phyloP scores from a whole-genome alignment of 2,329 filamentous ascomycete genomes.

The Fusarium bactridioides region DNA sequence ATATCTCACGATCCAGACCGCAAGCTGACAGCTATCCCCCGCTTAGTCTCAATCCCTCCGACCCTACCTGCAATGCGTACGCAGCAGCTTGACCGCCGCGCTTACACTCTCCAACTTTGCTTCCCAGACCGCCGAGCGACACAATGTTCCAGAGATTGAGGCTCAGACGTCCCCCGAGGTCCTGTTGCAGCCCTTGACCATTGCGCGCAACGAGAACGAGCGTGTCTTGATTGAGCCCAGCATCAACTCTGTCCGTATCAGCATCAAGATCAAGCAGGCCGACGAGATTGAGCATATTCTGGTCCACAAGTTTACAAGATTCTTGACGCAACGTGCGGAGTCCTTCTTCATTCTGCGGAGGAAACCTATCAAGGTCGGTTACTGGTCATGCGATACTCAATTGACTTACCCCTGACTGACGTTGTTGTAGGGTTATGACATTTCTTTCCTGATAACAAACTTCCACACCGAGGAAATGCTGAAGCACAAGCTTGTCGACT shows the following conservation, averaged over 20 bases:
- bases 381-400: background rate
- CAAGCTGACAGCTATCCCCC: conserved; percentile 31
- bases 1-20: background rate
- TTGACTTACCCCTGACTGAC: conserved; percentile 27
- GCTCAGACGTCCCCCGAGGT: conserved; percentile 92
- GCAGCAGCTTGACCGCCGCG: conserved; percentile 91
- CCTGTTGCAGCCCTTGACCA: conserved; percentile 86
- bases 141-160: conserved; percentile 98
- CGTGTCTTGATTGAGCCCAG: conserved; percentile 94
- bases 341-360: conserved; percentile 95
- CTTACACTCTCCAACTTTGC: conserved; percentile 93
- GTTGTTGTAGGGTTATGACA: conserved; percentile 83
- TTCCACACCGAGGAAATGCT: conserved; percentile 99
- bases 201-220: conserved; percentile 97
- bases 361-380: conserved; percentile 87
- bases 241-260: conserved; percentile 95
- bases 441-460: conserved; percentile 98
- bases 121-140: conserved; percentile 93
- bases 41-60: conserved; percentile 91
- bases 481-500: conserved; percentile 98
- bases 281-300: conserved; percentile 98
- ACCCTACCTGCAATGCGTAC: conserved; percentile 95
- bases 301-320: conserved; percentile 97
- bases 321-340: conserved; percentile 82
- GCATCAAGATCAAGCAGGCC: conserved; percentile 99